phyloP scores from a whole-genome alignment of 2,329 filamentous ascomycete genomes.

The Diaporthe velutina region DNA sequence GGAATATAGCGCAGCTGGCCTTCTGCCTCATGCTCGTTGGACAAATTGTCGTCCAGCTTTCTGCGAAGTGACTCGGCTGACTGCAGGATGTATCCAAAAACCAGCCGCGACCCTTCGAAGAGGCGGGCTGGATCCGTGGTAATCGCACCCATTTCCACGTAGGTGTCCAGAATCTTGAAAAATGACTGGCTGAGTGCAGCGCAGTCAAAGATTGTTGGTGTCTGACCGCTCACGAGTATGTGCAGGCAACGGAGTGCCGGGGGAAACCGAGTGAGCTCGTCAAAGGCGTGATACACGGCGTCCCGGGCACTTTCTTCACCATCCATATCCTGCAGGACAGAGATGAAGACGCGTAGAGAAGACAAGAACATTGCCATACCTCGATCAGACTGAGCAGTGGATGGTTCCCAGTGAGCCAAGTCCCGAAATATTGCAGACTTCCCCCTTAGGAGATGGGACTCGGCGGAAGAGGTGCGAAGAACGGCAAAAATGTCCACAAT shows the following conservation, averaged over 20 bases:
- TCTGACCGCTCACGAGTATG: constrained; percentile 13
- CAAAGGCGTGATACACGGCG: background rate
- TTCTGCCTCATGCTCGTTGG: background rate
- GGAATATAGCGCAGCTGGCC: background rate
- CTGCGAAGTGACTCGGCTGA: constrained; percentile 8
- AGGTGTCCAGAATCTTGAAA: background rate
- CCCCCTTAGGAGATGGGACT: background rate
- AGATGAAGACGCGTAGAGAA: constrained; percentile 9
- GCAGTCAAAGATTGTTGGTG: constrained; percentile 8
- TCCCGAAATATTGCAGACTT: constrained; percentile 24
- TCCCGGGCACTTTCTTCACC: background rate
- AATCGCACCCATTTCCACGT: background rate
- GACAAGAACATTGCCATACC: constrained; percentile 31
- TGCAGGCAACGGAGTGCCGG: constrained; percentile 25
- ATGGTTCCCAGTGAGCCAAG: constrained; percentile 13
- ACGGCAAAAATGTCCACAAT: constrained; percentile 22
- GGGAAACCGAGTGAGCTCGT: constrained; percentile 3
- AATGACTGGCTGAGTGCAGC: constrained; percentile 13
- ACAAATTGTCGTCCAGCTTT: background rate
- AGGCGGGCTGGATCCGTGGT: background rate
- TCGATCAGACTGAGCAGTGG: constrained; percentile 10
- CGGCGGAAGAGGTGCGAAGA: background rate
- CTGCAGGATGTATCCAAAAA: constrained; percentile 20
- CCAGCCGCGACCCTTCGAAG: constrained; percentile 18
- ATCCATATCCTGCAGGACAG: constrained; percentile 3